Conservation (phyloP, 2,329 filamentous ascomycete species). For the Aspergillus pseudoviridinutans region DNA sequence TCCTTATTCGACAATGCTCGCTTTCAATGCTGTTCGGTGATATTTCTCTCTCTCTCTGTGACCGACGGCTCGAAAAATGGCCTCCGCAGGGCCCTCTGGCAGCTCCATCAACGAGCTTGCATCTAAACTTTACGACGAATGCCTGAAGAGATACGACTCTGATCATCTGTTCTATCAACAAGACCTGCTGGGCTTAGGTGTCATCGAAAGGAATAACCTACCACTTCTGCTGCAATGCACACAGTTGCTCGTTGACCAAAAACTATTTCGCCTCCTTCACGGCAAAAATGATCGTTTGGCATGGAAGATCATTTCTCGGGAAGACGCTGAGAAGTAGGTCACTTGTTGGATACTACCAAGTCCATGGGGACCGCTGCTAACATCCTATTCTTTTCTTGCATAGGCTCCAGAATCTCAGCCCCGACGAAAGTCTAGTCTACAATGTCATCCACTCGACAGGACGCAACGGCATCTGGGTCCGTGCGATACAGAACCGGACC, state of each 20-base stretch:
- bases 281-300: constrained; percentile 41
- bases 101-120: constrained; percentile 36
- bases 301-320: constrained; percentile 47
- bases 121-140: constrained; percentile 44
- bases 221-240: constrained; percentile 42
- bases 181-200: constrained; percentile 40
- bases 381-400: constrained; percentile 3
- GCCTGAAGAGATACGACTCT: constrained; percentile 34
- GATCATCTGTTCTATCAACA: constrained; percentile 46
- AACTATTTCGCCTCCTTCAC: constrained; percentile 44
- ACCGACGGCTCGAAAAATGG: constrained; percentile 26
- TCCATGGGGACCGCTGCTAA: constrained; percentile 4
- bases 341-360: neutral
- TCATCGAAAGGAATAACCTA: constrained; percentile 43
- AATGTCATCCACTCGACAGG: constrained; percentile 82
- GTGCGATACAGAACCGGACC: constrained; percentile 72
- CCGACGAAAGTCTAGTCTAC: constrained; percentile 82
- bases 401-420: constrained; percentile 45
- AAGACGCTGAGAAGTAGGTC: constrained; percentile 47
- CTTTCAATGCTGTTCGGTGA: constrained; percentile 28
- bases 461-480: constrained; percentile 84
- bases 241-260: constrained; percentile 44
- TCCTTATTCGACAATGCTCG: constrained; percentile 30
- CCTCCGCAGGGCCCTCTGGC: constrained; percentile 31
- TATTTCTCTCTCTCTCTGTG: constrained; percentile 17